A percentile compares a stretch with the other conserved stretches of the same genome.
phyloP scores from a whole-genome alignment of 2,329 filamentous ascomycete species.

The Waltergamsia citrina region DNA sequence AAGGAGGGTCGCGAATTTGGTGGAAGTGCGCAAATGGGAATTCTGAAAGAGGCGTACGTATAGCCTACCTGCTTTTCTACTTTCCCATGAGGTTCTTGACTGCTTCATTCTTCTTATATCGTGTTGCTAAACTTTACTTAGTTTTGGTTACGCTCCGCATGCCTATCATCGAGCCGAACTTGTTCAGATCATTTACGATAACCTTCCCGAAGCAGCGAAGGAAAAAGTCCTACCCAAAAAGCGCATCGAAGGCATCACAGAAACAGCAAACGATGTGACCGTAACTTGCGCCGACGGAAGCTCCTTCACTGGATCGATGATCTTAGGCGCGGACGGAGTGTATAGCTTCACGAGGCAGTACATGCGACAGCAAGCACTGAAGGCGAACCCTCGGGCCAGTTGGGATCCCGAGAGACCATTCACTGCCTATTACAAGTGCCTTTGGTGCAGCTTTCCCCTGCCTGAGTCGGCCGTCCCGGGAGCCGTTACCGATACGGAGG shows the following conservation, averaged over 20 bases:
- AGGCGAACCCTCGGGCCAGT: too few relatives aligned
- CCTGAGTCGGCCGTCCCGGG: background rate
- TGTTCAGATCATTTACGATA: conserved; percentile 1
- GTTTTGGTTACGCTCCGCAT: too few relatives aligned
- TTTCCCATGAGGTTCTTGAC: too few relatives aligned
- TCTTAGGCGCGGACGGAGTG: conserved; percentile 12
- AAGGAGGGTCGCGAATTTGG: too few relatives aligned
- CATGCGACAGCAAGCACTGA: conserved; percentile 16
- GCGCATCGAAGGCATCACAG: background rate
- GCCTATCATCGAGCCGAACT: conserved; percentile 4
- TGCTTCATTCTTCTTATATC: too few relatives aligned
- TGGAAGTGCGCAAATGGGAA: too few relatives aligned
- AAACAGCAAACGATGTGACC: background rate
- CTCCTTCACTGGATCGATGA: conserved; percentile 1
- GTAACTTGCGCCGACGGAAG: conserved; percentile 4
- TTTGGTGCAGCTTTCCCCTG: background rate
- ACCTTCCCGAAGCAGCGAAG: background rate
- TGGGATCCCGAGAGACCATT: too few relatives aligned
- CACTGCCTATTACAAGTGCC: background rate
- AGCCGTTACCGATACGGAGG: background rate
- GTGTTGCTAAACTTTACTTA: too few relatives aligned
- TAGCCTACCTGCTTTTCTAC: too few relatives aligned
- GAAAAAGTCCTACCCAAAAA: background rate
- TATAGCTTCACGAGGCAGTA: conserved; percentile 10
- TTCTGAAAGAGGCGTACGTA: too few relatives aligned